Conservation (phyloP, 2,329 filamentous ascomycete genomes). For the Calonectria leucothoes region DNA sequence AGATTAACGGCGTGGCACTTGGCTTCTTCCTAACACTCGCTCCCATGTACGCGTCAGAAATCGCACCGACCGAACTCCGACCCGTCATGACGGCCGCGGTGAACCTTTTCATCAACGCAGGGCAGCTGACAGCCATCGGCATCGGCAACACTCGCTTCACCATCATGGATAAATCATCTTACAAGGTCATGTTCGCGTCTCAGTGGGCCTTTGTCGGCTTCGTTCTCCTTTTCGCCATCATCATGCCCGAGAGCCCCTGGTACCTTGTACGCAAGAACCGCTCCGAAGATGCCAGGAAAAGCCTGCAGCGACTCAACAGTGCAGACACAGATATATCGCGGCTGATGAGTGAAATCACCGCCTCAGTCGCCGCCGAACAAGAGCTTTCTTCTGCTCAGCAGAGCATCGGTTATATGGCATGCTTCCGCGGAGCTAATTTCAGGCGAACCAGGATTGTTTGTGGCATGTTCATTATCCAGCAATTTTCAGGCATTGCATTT, state of each 20-base stretch:
- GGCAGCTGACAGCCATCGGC: slow-evolving; percentile 5
- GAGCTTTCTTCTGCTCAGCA: neutral
- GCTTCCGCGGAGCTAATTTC: slow-evolving; percentile 3
- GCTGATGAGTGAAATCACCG: neutral
- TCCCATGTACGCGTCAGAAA: slow-evolving; percentile 9
- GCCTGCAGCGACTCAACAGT: neutral
- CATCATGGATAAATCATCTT: neutral
- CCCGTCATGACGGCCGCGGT: slow-evolving; percentile 5
- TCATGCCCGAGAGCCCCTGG: slow-evolving; percentile 12
- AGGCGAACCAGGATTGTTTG: slow-evolving; percentile 4
- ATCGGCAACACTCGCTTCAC: slow-evolving; percentile 10
- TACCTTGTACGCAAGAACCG: slow-evolving; percentile 1
- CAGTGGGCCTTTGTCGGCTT: slow-evolving; percentile 9
- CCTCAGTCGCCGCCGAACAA: neutral
- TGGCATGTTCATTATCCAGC: slow-evolving; percentile 11
- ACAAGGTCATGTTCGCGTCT: slow-evolving; percentile 9
- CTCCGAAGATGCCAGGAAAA: neutral
- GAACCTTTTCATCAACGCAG: slow-evolving; percentile 10
- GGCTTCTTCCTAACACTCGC: slow-evolving; percentile 12
- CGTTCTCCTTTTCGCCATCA: neutral
- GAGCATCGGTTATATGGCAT: neutral
- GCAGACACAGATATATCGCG: neutral
- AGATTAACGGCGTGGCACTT: slow-evolving; percentile 11
- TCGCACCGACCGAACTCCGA: neutral
- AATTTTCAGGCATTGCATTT: slow-evolving; percentile 1